These are phyloP conservation scores for Panaeolus cyanescens DNA, from an alignment of 768 basidiomycete species.

Conservation along the genomic window DNA sequence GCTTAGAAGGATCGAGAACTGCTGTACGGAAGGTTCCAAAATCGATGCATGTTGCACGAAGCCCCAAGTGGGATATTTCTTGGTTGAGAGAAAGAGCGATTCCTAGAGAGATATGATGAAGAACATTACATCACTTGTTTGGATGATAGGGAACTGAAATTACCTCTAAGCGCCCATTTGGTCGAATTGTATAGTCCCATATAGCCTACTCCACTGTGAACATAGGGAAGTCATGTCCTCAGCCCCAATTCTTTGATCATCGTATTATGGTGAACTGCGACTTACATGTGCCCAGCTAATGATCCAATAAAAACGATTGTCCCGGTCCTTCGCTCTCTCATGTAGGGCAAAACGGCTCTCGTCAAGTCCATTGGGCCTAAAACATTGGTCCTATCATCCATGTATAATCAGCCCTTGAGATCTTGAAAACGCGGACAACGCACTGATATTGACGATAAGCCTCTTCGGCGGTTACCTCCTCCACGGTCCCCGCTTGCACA, in stretches of 20 bases:
- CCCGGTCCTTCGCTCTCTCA: conserved; percentile 43
- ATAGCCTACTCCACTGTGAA: conserved; percentile 28
- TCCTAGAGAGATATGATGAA: conserved; percentile 17
- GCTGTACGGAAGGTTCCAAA: conserved; percentile 41
- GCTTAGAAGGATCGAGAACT: conserved; percentile 27
- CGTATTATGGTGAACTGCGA: not conserved
- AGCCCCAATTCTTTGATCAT: not conserved
- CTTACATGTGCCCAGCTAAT: conserved; percentile 35
- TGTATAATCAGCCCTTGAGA: not conserved
- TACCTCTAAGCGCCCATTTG: conserved; percentile 40
- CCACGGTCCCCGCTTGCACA: too few species aligned
- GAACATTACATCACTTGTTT: not conserved
- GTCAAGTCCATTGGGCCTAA: conserved; percentile 46
- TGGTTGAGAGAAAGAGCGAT: conserved; percentile 31
- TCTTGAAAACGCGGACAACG: not conserved
- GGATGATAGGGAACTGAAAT: not conserved
- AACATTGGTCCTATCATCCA: conserved; percentile 38
- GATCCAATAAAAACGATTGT: conserved; percentile 48
- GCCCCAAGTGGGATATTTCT: conserved; percentile 39
- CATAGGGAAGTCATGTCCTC: not conserved
- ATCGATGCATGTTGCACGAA: conserved; percentile 38
- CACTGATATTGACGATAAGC: too few species aligned
- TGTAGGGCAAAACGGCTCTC: conserved; percentile 48
- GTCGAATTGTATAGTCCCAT: conserved; percentile 39
- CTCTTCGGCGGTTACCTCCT: too few species aligned